Base-by-base conservation (phyloP, 179 eudicot species). In the Heliamphora pulchella region DNA sequence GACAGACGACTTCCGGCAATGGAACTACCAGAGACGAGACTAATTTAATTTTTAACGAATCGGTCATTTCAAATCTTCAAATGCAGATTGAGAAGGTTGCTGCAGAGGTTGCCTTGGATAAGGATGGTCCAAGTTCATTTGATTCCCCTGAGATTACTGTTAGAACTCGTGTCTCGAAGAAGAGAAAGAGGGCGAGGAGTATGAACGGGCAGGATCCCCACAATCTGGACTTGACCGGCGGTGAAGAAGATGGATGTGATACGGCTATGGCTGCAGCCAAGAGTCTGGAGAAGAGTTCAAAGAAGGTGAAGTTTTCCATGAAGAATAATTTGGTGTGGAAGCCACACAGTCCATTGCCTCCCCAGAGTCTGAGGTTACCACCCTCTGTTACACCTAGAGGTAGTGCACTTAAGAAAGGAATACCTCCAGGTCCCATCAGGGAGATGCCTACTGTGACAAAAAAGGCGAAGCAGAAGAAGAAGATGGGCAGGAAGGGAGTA, bases 291-390 rank as follows among this genome's bases (percentile, higher is more conserved):
- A 92, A 86, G 87, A 90, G 94, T 84, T 84, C 74, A 11, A 96
- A 92, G 84, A 91, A 89, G 78, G 99, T 96, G 43, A 84, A 89
- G 62, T 96, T 96, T 86, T 85, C 94, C 3, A 91, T 96, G 94
- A 96, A 90, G 88, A 94, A 91, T 80, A 96, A 96, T 81, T 74
- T 96, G 80, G 93, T 94, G 2, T 96, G 98, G 99, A 94, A 94
- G 78, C 99, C 98, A 17, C 87, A 88, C 17, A 89, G 75, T 81
- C 99, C 99, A 17, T 74, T 96, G 81, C 98, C 98, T n/a, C 98
- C 99, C 13, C 96, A 90, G 71, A 88, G 87, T 72, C 78, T 96
- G 80, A 88, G 99, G 85, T 74, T 96, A 70, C 99, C 98, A 5
- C 99, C 98, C 10, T 92, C 99, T 51, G 93, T 83, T 71, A 89